Percentiles rank a stretch among this genome's conserved stretches.
phyloP scores from a whole-genome alignment of 176 grass and related monocot species.

The Echinochloa phyllopogon region DNA sequence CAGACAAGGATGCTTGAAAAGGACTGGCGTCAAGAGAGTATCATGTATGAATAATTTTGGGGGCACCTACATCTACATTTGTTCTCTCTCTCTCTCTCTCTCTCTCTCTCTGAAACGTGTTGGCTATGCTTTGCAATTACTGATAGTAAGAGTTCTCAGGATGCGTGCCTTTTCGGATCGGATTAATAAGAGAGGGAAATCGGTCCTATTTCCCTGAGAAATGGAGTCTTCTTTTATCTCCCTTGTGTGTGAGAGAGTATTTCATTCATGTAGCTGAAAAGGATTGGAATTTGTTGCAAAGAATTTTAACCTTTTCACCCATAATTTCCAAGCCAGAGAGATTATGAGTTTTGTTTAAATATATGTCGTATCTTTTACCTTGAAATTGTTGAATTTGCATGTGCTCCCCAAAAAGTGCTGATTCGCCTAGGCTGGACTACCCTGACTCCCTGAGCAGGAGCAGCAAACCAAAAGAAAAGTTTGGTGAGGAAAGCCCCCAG shows the following conservation, averaged over 20 bases:
- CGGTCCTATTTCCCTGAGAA: slow-evolving; percentile 4
- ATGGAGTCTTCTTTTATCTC: not conserved
- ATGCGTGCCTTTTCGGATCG: not conserved
- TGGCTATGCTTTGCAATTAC: slow-evolving; percentile 24
- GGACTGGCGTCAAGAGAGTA: not conserved
- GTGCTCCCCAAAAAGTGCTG: not conserved
- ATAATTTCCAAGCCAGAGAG: not conserved
- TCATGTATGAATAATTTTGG: not conserved
- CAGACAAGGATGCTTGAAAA: slow-evolving; percentile 51
- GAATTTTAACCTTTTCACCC: not conserved
- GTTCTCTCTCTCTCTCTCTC: no score
- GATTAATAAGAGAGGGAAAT: slow-evolving; percentile 28
- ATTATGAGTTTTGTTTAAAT: not conserved
- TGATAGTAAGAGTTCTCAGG: slow-evolving; percentile 3
- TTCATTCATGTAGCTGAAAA: not conserved
- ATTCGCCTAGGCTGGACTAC: not conserved
- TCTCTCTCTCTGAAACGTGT: not conserved
- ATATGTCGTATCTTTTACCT: not conserved
- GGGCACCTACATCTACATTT: not conserved
- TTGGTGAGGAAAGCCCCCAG: no score
- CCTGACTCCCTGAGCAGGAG: no score
- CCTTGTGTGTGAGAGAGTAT: not conserved
- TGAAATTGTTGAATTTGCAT: not conserved
- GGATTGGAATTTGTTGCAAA: not conserved
- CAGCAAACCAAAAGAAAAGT: not conserved